A percentile compares a stretch with the other conserved stretches of the same genome.
phyloP scores from a whole-genome alignment of 352 stramenopile genomes.

The Hyaloperonospora brassicae region DNA sequence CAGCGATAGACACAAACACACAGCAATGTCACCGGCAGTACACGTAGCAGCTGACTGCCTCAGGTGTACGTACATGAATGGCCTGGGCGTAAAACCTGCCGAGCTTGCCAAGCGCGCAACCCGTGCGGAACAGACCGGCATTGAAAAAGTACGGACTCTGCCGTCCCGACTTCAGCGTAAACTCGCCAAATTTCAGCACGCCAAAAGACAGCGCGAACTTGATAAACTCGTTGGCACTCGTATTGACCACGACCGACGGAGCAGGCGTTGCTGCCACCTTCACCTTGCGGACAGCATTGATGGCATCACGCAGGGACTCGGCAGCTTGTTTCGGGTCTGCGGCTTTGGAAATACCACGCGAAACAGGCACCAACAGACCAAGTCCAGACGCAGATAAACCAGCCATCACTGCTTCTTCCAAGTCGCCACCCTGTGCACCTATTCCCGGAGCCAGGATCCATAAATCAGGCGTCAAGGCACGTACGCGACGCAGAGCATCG shows the following conservation, averaged over 20 bases:
- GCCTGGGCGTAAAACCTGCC: constrained; percentile 92
- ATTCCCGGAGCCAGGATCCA: constrained; percentile 98
- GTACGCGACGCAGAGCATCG: constrained; percentile 84
- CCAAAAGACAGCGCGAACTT: constrained; percentile 91
- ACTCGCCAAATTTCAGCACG: constrained; percentile 97
- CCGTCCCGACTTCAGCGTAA: constrained; percentile 97
- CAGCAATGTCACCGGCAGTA: constrained; percentile 5
- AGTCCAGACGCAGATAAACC: constrained; percentile 82
- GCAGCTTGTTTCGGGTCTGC: constrained; percentile 85
- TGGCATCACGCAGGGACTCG: constrained; percentile 86
- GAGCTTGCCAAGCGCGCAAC: constrained; percentile 87
- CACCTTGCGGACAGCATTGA: constrained; percentile 85
- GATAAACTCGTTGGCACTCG: constrained; percentile 91
- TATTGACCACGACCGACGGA: constrained; percentile 13
- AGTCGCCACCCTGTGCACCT: constrained; percentile 88
- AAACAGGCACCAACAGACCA: constrained; percentile 95
- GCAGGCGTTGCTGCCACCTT: constrained; percentile 29
- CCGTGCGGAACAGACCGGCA: constrained; percentile 94
- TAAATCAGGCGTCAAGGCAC: constrained; percentile 74
- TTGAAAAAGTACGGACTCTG: constrained; percentile 99
- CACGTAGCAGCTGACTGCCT: neutral
- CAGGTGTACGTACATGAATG: constrained; percentile 67
- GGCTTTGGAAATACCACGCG: constrained; percentile 92
- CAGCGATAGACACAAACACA: constrained; percentile 4
- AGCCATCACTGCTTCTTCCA: constrained; percentile 83